Percentiles rank a stretch among this genome's conserved stretches.
Conservation (phyloP, 495 filamentous ascomycete genomes). For the Penicillium psychrofluorescens region DNA sequence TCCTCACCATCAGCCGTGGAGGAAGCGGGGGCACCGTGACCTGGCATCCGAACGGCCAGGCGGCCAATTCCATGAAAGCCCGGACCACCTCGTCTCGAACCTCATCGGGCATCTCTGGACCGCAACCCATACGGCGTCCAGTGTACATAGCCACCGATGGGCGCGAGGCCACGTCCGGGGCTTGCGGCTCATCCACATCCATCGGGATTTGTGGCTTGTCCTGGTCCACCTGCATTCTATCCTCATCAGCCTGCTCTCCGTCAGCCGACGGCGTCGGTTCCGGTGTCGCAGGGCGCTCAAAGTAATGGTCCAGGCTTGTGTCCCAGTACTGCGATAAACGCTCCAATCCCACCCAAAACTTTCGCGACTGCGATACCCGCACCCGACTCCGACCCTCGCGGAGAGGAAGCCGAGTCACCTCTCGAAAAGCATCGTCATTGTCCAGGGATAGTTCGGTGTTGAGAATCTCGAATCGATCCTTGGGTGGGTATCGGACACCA, state of each 20-base stretch:
- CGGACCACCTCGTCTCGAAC: constrained; percentile 63
- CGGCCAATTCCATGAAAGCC: constrained; percentile 68
- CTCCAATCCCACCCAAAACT: constrained; percentile 54
- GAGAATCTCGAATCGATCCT: constrained; percentile 41
- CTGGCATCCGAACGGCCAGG: constrained; percentile 75
- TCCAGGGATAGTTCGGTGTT: constrained; percentile 43
- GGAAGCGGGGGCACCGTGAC: constrained; percentile 53
- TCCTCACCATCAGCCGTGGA: constrained; percentile 53
- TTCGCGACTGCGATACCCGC: constrained; percentile 47
- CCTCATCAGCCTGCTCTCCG: constrained; percentile 2
- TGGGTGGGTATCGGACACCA: constrained; percentile 38
- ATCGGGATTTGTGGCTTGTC: constrained; percentile 15
- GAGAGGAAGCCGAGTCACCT: constrained; percentile 36
- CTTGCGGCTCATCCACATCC: constrained; percentile 24
- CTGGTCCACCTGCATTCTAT: constrained; percentile 19
- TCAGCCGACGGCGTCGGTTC: constrained; percentile 12
- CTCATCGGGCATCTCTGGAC: constrained; percentile 67
- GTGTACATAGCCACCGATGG: constrained; percentile 29
- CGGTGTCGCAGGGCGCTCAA: constrained; percentile 26
- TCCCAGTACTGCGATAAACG: constrained; percentile 60
- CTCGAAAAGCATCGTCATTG: constrained; percentile 52
- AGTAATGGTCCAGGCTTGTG: constrained; percentile 49
- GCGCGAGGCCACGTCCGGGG: background rate
- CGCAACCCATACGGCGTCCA: constrained; percentile 53
- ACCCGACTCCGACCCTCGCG: constrained; percentile 34